Percentiles rank a stretch among this genome's conserved stretches.
phyloP scores from a whole-genome alignment of 1,284 basidiomycete genomes.

The Coniophora puteana region DNA sequence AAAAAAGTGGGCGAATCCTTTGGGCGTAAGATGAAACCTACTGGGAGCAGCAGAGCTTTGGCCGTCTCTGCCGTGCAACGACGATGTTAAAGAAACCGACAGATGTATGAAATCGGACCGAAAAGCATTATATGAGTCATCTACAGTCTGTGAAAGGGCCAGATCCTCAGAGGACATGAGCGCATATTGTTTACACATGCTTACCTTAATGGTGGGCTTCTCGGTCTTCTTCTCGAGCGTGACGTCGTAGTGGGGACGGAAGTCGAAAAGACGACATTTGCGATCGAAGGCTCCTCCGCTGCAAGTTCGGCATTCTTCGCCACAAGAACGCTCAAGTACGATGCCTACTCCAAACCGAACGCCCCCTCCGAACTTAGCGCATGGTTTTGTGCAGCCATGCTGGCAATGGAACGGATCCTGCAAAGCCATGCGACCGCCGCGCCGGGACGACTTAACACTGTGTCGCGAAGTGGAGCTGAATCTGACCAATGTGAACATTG shows the following conservation, averaged over 20 bases:
- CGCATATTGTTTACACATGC: conserved; percentile 11
- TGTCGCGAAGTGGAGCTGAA: no score
- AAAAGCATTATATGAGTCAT: conserved; percentile 88
- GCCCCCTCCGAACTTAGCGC: conserved; percentile 84
- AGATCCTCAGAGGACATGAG: conserved; percentile 2
- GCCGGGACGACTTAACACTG: no score
- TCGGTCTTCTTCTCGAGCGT: conserved; percentile 53
- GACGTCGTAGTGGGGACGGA: conserved; percentile 82
- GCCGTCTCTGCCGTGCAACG: conserved; percentile 29
- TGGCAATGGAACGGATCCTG: conserved; percentile 4
- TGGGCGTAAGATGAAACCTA: conserved; percentile 86
- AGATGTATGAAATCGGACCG: conserved; percentile 95
- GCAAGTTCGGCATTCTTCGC: conserved; percentile 67
- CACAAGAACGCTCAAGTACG: conserved; percentile 78
- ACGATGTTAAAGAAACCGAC: conserved; percentile 83
- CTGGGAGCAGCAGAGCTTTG: conserved; percentile 39
- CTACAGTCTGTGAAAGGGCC: conserved; percentile 39
- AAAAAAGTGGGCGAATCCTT: conserved; percentile 89
- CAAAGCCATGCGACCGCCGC: background rate
- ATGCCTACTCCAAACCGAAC: conserved; percentile 92
- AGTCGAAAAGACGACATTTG: conserved; percentile 79
- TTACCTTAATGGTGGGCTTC: conserved; percentile 46
- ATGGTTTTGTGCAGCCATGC: conserved; percentile 48
- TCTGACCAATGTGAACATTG: no score
- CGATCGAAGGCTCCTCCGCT: conserved; percentile 68